Evolutionary conservation across 2,329 filamentous ascomycete species (phyloP).

Genomic region (Achaetomium macrosporum): DNA sequence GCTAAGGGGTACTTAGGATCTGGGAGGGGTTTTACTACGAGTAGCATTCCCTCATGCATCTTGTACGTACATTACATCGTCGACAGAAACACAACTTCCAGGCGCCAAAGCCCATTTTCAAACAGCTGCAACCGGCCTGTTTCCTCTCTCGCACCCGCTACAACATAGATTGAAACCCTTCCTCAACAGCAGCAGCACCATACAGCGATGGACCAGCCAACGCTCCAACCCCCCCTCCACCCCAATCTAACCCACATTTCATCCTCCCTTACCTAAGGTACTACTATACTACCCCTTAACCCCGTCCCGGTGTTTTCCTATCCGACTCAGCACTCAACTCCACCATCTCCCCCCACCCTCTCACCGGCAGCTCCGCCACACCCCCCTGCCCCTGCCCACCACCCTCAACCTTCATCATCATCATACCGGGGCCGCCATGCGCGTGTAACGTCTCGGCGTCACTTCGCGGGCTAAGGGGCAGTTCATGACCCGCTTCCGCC

Average conservation of each 20-base stretch:
- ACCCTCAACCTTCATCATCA: background rate
- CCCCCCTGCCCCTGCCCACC: background rate
- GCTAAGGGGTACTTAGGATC: no score
- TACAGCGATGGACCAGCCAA: background rate
- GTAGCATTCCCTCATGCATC: no score
- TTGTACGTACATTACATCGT: no score
- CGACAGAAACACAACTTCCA: no score
- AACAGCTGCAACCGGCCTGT: no score
- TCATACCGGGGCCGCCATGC: background rate
- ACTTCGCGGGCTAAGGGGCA: background rate
- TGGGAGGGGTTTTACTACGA: no score
- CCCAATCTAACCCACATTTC: background rate
- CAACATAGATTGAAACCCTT: background rate
- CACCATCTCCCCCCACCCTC: background rate
- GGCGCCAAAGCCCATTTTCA: no score
- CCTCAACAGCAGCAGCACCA: no score
- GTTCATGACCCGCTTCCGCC: background rate
- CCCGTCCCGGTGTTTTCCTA: background rate
- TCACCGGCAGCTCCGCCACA: slow-evolving; percentile 1
- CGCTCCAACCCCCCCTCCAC: no score
- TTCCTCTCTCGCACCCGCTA: no score
- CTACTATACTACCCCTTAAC: background rate
- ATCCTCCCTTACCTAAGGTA: background rate
- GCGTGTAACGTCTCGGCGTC: background rate
- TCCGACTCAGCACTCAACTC: background rate